These are phyloP conservation scores for Plantago coronopus DNA, from an alignment of 305 asterid genomes.

Conservation along the genomic window DNA sequence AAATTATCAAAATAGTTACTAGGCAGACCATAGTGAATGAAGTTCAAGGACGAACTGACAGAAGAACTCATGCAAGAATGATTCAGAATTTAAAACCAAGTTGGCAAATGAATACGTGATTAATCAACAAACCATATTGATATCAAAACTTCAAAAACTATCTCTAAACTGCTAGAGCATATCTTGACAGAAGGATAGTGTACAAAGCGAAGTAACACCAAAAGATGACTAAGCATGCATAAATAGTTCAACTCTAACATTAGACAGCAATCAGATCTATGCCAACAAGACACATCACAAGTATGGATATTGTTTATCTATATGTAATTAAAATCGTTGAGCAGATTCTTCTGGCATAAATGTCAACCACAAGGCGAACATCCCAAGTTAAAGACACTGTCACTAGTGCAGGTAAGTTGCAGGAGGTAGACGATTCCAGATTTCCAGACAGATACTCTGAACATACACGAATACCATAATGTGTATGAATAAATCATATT, in stretches of 20 bases:
- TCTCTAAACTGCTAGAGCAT: neutral
- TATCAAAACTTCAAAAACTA: too few species aligned
- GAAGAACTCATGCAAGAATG: constrained; percentile 17
- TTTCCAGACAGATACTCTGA: constrained; percentile 9
- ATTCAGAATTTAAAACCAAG: constrained; percentile 19
- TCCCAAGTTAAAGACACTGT: neutral
- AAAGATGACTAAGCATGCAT: neutral
- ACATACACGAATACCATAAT: constrained; percentile 17
- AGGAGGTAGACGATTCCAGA: constrained; percentile 15
- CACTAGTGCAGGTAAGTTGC: constrained; percentile 5
- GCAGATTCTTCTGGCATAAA: neutral
- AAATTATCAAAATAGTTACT: constrained; percentile 7
- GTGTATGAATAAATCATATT: constrained; percentile 9
- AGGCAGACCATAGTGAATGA: constrained; percentile 16
- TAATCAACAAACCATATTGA: constrained; percentile 6
- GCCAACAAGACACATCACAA: neutral
- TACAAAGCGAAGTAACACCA: neutral
- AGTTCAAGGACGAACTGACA: constrained; percentile 12
- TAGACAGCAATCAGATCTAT: neutral
- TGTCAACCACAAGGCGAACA: neutral
- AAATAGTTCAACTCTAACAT: neutral
- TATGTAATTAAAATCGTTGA: too few species aligned
- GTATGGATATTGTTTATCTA: neutral
- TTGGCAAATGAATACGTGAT: constrained; percentile 15
- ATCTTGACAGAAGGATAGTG: neutral